These are phyloP conservation scores for Pyrenophora seminiperda DNA, from an alignment of 2,329 filamentous ascomycete species.

Conservation along the genomic window DNA sequence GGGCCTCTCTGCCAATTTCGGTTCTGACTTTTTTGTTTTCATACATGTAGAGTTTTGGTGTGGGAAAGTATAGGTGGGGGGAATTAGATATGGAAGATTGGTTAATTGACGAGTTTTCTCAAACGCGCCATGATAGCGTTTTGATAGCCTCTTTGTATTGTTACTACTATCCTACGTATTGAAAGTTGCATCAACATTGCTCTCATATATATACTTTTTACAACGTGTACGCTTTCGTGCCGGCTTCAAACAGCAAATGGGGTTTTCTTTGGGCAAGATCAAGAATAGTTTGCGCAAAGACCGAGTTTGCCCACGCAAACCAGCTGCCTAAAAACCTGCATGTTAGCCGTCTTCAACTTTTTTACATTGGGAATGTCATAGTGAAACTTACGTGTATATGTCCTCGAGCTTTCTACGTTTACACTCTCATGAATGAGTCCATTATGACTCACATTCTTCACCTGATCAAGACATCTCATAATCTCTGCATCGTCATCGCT, in stretches of 20 bases:
- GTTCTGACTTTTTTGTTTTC: neutral
- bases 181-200: neutral
- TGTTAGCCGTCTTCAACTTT: too few relatives aligned
- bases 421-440: constrained; percentile 93
- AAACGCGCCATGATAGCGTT: too few relatives aligned
- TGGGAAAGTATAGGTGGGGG: neutral
- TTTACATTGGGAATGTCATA: too few relatives aligned
- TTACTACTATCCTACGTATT: too few relatives aligned
- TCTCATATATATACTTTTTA: neutral
- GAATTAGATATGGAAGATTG: constrained; percentile 2
- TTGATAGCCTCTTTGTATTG: too few relatives aligned
- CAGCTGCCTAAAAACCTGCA: constrained; percentile 60
- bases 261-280: constrained; percentile 89
- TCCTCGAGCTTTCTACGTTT: neutral
- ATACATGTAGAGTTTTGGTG: neutral
- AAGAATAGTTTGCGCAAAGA: constrained; percentile 90
- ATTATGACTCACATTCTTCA: constrained; percentile 74
- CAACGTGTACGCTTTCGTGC: constrained; percentile 51
- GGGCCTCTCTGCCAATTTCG: too few relatives aligned
- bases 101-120: neutral
- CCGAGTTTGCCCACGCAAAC: constrained; percentile 98
- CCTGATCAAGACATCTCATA: constrained; percentile 69
- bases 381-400: constrained; percentile 46
- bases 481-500: constrained; percentile 85
- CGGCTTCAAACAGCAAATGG: constrained; percentile 77